phyloP scores from a whole-genome alignment of 23 red algal species.

The Gracilariopsis chorda region DNA sequence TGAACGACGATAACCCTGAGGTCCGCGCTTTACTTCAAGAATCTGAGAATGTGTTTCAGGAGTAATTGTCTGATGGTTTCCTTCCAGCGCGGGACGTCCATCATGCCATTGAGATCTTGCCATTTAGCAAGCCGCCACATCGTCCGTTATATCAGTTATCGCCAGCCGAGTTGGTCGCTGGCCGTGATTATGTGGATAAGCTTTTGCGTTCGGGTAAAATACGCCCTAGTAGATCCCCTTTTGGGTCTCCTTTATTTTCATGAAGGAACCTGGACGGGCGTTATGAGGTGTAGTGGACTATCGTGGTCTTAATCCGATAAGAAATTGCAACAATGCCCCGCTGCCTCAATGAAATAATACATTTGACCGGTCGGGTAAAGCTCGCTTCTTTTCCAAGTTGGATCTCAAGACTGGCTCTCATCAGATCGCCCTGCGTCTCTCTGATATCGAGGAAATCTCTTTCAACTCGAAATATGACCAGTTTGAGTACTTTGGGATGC shows the following conservation, averaged over 20 bases:
- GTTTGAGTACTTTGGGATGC: constrained; percentile 13
- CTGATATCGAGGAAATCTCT: background rate
- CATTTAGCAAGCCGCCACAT: no score
- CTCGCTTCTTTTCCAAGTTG: constrained; percentile 11
- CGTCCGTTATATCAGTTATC: no score
- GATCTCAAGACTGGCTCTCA: constrained; percentile 13
- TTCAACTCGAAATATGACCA: constrained; percentile 10
- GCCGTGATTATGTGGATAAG: no score
- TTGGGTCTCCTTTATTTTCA: no score
- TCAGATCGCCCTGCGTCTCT: background rate
- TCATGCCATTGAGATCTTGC: no score
- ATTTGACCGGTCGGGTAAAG: background rate
- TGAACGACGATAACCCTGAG: no score
- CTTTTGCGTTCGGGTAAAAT: no score
- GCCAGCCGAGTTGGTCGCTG: no score
- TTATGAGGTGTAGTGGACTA: constrained; percentile 21
- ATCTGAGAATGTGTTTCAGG: background rate
- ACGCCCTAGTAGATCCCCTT: no score
- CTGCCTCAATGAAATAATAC: background rate
- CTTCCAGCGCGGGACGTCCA: no score
- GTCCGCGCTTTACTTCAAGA: background rate
- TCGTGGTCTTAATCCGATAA: background rate
- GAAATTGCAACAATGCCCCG: background rate
- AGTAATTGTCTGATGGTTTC: no score
- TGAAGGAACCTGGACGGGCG: no score